Evolutionary conservation across 1,139 yeast genomes (phyloP).

Genomic region (Hyphopichia khmerensis): DNA sequence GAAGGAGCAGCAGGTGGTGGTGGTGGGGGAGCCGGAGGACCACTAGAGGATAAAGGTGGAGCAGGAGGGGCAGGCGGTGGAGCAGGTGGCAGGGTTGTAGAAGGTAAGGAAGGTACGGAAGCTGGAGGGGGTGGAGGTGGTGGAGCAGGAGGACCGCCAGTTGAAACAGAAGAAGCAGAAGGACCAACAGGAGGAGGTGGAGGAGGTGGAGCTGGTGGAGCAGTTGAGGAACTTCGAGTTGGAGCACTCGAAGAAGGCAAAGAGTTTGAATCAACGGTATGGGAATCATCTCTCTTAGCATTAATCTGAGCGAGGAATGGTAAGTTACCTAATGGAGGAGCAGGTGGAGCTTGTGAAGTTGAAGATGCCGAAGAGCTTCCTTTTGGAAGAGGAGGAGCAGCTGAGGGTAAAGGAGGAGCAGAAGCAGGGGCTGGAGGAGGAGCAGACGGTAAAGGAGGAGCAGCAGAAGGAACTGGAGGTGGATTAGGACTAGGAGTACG

Average conservation of each 20-base stretch:
- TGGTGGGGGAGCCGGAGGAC: conserved; percentile 18
- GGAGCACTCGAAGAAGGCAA: conserved; percentile 8
- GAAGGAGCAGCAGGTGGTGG: conserved; percentile 18
- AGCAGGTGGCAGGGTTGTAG: conserved; percentile 21
- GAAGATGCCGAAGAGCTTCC: conserved; percentile 12
- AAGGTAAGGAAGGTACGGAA: conserved; percentile 17
- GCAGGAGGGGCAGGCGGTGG: conserved; percentile 10
- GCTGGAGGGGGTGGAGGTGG: conserved; percentile 15
- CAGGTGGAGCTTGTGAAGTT: conserved; percentile 23
- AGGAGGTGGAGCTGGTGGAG: conserved; percentile 13
- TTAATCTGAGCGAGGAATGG: conserved; percentile 59
- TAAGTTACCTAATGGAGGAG: conserved; percentile 23
- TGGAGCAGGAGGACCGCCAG: conserved; percentile 14
- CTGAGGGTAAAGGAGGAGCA: conserved; percentile 23
- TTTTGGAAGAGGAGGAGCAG: conserved; percentile 12
- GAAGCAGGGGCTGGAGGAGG: conserved; percentile 17
- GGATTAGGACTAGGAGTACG: conserved; percentile 12
- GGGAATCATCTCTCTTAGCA: conserved; percentile 51
- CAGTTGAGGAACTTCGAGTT: neutral
- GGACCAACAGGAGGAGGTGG: conserved; percentile 13
- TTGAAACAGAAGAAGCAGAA: too few species aligned
- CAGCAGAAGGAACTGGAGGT: conserved; percentile 23
- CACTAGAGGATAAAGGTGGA: conserved; percentile 19
- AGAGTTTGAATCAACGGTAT: conserved; percentile 52
- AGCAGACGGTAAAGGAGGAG: conserved; percentile 22